phyloP scores from a whole-genome alignment of 176 grass and related monocot genomes.

The Luzula sylvatica region DNA sequence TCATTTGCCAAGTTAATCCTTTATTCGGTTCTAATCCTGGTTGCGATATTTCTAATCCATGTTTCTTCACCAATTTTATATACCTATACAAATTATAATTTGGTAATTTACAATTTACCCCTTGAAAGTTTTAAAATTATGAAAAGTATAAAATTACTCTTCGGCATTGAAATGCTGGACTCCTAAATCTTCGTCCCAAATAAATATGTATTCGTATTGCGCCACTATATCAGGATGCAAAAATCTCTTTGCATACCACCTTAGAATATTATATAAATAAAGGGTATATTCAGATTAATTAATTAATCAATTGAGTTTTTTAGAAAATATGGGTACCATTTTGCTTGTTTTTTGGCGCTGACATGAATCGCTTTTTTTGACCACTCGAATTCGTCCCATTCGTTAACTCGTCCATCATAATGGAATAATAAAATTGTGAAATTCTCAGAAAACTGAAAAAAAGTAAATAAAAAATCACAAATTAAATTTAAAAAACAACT shows the following conservation, averaged over 20 bases:
- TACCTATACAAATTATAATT: slow-evolving; percentile 42
- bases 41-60: slow-evolving; percentile 94
- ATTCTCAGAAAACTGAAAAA: slow-evolving; percentile 44
- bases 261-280: slow-evolving; percentile 24
- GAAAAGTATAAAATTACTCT: slow-evolving; percentile 31
- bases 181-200: slow-evolving; percentile 99
- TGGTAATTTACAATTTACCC: neutral
- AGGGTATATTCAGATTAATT: too few species aligned
- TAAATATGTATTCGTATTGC: slow-evolving; percentile 93
- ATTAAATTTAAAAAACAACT: neutral
- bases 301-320: too few species aligned
- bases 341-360: slow-evolving; percentile 42
- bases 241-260: slow-evolving; percentile 99
- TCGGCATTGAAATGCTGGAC: slow-evolving; percentile 95
- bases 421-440: slow-evolving; percentile 47
- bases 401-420: slow-evolving; percentile 40
- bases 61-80: slow-evolving; percentile 90
- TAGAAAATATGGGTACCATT: slow-evolving; percentile 24
- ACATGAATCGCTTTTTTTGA: slow-evolving; percentile 47
- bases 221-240: slow-evolving; percentile 83
- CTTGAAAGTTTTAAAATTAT: neutral
- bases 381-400: slow-evolving; percentile 51
- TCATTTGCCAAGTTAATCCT: slow-evolving; percentile 99
- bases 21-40: slow-evolving; percentile 86
- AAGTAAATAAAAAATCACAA: neutral